A percentile compares a stretch with the other conserved stretches of the same genome.
These are phyloP conservation scores for sorghum (Sorghum bicolor) DNA, from an alignment of 176 grass and related monocot genomes.

Conservation along the genomic window Sorghum_bicolor_NCBIv3 NC_012871.2:69117001-69117500, in stretches of 20 bases:
- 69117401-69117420: conserved; percentile 37
- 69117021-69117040: conserved; percentile 10
- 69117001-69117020: conserved; percentile 6
- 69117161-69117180: not conserved
- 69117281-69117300: conserved; percentile 14
- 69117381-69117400: conserved; percentile 64
- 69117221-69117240: conserved; percentile 48
- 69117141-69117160: not conserved
- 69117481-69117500: conserved; percentile 3
- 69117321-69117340: conserved; percentile 42
- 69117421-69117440: conserved; percentile 33
- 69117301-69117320: conserved; percentile 31
- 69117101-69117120: not conserved
- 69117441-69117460: conserved; percentile 54
- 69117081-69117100: not conserved
- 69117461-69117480: conserved; percentile 38
- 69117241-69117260: conserved; percentile 48
- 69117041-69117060: conserved; percentile 26
- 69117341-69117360: conserved; percentile 36
- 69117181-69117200: conserved; percentile 20
- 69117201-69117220: conserved; percentile 47
- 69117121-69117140: not conserved
- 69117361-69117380: conserved; percentile 32
- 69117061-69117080: conserved; percentile 46
- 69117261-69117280: conserved; percentile 19